A percentile compares a stretch with the other conserved stretches of the same genome.
phyloP scores from a whole-genome alignment of 2,329 filamentous ascomycete species.

The Fusarium nurragi region DNA sequence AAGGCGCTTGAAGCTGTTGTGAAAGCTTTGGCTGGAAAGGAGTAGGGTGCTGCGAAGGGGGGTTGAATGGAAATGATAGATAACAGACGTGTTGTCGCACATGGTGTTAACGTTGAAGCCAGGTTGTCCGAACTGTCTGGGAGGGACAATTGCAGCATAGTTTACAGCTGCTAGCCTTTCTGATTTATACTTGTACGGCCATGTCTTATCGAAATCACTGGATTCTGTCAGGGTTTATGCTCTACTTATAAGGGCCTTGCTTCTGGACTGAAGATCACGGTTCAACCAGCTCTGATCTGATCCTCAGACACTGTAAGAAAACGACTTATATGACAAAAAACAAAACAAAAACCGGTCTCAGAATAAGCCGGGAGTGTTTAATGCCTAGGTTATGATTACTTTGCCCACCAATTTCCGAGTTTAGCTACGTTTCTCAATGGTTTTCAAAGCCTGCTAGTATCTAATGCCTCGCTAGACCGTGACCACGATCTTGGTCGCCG shows the following conservation, averaged over 20 bases:
- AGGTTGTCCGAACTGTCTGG: not conserved
- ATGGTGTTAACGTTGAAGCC: not conserved
- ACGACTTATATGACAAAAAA: too few relatives aligned
- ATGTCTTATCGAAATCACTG: not conserved
- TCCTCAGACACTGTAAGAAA: too few relatives aligned
- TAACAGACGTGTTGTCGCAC: not conserved
- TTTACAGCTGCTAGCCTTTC: not conserved
- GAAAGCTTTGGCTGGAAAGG: conserved; percentile 34
- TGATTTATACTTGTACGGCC: not conserved
- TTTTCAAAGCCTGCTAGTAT: not conserved
- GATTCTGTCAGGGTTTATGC: not conserved
- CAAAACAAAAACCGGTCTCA: too few relatives aligned
- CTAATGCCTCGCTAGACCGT: not conserved
- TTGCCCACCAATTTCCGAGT: not conserved
- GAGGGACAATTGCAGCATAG: not conserved
- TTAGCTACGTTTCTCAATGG: not conserved
- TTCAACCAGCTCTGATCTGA: not conserved
- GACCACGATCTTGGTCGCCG: conserved; percentile 9
- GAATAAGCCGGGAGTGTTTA: not conserved
- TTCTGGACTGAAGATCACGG: not conserved
- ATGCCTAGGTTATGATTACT: not conserved
- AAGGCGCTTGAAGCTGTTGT: conserved; percentile 44
- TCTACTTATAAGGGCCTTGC: not conserved
- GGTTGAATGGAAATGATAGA: not conserved
- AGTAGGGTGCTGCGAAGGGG: not conserved